Base-by-base conservation (phyloP, 2,329 filamentous ascomycete genomes). In the Alternaria sp. region DNA sequence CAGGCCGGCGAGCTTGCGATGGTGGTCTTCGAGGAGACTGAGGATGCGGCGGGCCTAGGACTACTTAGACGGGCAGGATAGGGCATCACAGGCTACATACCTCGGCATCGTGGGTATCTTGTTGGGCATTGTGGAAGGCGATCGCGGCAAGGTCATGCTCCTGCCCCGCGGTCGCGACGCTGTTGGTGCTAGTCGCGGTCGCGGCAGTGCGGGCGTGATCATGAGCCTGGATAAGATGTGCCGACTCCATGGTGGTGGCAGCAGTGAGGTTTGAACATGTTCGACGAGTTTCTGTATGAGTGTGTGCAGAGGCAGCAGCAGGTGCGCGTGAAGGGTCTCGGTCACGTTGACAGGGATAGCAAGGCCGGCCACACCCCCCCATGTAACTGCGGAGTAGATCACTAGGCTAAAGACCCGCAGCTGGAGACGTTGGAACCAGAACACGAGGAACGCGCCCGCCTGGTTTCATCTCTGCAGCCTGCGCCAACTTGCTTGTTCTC, bases 101-200 rank as follows among this genome's bases (percentile, higher is more conserved):
- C 79, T 89, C 86, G 5, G 76, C 77, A 74, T 90, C 87, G n/a
- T 80, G 79, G 8, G 92, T 97, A 49, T 81, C 86, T 63, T 88
- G 86, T n/a, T 92, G 89, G 30, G 93, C 94, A 62, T 90, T 90
- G 62, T 92, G 90, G 78, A 97, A 98, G 77, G 97, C 92, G 65
- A 89, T 90, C 2, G 95, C 94, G 38, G 95, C 95, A 59, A 92
- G 85, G 54, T 94, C 89, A 80, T 98, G 94, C 78, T 97, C 92
- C 73, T 91, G 91, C 74, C 93, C 91, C 64, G 94, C 94, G 49
- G 92, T 89, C 7, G 90, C 90, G 57, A 92, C 92, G 75, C 95
- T 89, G 57, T 85, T 83, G 67, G 86, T 86, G 65, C 85, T 84
- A 34, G 86, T 88, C 57, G 94, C 92, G 25, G 89, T 85, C 25